phyloP scores from a whole-genome alignment of 176 grass and related monocot species.

The Musa itinerans region DNA sequence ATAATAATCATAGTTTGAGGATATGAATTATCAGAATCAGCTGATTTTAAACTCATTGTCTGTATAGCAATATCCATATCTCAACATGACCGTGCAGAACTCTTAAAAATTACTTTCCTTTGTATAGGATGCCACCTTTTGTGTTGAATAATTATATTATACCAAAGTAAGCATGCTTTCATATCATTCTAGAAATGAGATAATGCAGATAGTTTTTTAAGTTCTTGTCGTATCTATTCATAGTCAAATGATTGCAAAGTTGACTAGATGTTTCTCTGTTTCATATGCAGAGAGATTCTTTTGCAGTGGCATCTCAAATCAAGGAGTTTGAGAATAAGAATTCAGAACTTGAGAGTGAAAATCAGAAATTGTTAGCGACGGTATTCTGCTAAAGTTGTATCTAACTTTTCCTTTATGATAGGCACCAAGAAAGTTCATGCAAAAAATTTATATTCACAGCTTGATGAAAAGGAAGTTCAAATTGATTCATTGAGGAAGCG shows the following conservation, averaged over 20 bases:
- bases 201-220: too few species aligned
- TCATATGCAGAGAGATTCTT: conserved; percentile 38
- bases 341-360: conserved; percentile 48
- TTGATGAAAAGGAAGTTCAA: conserved; percentile 66
- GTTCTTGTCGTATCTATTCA: too few species aligned
- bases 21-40: too few species aligned
- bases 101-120: too few species aligned
- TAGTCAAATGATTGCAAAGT: neutral
- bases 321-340: conserved; percentile 66
- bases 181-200: too few species aligned
- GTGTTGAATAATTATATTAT: too few species aligned
- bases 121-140: too few species aligned
- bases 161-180: too few species aligned
- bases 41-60: too few species aligned
- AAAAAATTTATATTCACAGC: conserved; percentile 22
- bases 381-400: conserved; percentile 21
- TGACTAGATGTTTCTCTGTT: conserved; percentile 9
- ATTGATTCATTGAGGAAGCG: conserved; percentile 59
- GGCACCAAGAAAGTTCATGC: neutral
- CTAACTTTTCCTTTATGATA: neutral
- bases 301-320: conserved; percentile 35
- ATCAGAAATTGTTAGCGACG: conserved; percentile 53
- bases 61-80: too few species aligned
- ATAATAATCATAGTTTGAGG: too few species aligned
- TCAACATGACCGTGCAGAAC: too few species aligned